Evolutionary conservation across 2,329 filamentous ascomycete genomes (phyloP), one percentile per base, ranked within the genome.

Genomic region (Sporothrix protearum): DNA sequence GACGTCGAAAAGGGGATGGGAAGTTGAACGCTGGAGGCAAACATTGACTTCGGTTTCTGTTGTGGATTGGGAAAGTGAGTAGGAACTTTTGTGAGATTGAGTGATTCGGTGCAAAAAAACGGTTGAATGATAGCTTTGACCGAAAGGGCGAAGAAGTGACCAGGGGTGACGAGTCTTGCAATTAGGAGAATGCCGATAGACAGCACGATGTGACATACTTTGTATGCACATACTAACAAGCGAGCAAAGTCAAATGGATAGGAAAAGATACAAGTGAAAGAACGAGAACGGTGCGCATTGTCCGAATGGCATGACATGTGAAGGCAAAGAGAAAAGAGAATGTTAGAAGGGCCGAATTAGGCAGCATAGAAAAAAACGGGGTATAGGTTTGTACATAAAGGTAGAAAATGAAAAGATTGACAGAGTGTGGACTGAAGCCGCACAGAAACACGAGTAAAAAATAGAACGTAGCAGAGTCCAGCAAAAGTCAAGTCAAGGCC

Each of bases 351-450:
- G 5, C 53, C 53, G 33, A 39, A n/a, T 42, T 12, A 63, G 57
- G 33, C 33, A n/a, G 42, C 57, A 63, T 63, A 42, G 57, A 39
- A 63, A 42, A 42, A 42, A 57, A 57, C 14, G 57, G 57, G 57
- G 57, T 63, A 63, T 63, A 63, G 53, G 33, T 63, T 42, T 63
- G 33, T 42, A 63, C 57, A 63, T 12, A 42, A 42, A 61, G 42
- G 42, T 12, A 42, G 42, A 63, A 22, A n/a, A 25, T 47, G 42
- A 14, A 47, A 47, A 47, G 42, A 47, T 19, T 47, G 42, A 6
- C 14, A 47, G 14, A 47, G 19, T 22, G 57, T 16, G 19, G 16
- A 22, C 19, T 39, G 19, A 61, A 39, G 57, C 57, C 30, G 16
- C 57, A 22, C 19, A 8, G 22, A 6, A 57, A 19, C 8, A 47